A percentile compares a stretch with the other conserved stretches of the same genome.
These are phyloP conservation scores for Solanum acaule DNA, from an alignment of 257 asterid species.

Conservation along the genomic window DNA sequence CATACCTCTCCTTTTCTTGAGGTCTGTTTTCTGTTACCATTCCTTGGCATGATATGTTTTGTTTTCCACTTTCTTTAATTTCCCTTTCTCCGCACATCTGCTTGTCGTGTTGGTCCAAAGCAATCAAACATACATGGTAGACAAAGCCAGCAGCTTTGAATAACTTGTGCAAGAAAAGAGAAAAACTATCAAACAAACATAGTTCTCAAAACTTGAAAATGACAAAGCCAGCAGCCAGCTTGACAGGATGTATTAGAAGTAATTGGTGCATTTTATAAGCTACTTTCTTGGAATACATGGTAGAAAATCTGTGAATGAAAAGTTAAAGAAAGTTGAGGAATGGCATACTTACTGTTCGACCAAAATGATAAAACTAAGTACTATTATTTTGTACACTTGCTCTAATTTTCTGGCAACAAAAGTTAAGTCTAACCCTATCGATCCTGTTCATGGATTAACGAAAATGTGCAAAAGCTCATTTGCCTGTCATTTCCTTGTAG, in stretches of 20 bases:
- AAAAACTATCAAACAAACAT: neutral
- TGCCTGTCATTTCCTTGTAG: neutral
- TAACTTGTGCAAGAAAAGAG: neutral
- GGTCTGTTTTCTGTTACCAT: neutral
- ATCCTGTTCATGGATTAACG: neutral
- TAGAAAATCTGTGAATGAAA: neutral
- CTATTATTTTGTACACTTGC: neutral
- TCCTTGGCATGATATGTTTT: neutral
- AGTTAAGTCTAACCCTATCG: neutral
- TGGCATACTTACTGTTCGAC: neutral
- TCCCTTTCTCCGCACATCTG: neutral
- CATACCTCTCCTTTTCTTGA: too few species aligned
- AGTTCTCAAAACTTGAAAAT: neutral
- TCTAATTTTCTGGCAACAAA: neutral
- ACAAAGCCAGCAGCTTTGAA: neutral
- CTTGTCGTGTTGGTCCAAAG: neutral
- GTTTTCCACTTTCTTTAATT: neutral
- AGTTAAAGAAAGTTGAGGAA: neutral
- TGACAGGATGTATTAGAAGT: neutral
- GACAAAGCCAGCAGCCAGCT: neutral
- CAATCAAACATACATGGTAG: neutral
- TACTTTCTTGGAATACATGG: neutral
- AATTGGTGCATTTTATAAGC: neutral
- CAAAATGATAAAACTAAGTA: neutral
- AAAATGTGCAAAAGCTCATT: neutral